phyloP scores from a whole-genome alignment of 805 yeast genomes.

The Metschnikowia reukaufii region DNA sequence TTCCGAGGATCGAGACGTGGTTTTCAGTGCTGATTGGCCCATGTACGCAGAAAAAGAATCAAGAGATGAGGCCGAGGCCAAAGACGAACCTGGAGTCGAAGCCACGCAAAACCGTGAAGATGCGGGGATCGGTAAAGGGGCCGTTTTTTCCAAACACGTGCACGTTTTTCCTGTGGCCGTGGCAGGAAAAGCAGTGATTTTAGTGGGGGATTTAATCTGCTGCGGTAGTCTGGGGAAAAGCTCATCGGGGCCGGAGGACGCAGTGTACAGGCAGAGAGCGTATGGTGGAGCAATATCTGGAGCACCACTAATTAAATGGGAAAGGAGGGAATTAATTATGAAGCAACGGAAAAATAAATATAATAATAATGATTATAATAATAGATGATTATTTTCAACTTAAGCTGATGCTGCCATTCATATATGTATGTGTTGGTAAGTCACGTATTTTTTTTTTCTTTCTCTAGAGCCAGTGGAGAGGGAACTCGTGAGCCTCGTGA shows the following conservation, averaged over 20 bases:
- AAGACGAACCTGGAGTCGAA: not conserved
- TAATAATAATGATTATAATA: no score
- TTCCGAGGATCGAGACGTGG: not conserved
- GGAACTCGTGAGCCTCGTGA: not conserved
- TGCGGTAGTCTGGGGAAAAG: constrained; percentile 13
- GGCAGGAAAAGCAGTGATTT: not conserved
- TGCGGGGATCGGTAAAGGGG: not conserved
- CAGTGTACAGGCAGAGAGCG: constrained; percentile 1
- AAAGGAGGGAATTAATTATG: no score
- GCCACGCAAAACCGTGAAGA: not conserved
- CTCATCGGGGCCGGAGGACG: constrained; percentile 23
- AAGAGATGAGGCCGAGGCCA: constrained; percentile 1
- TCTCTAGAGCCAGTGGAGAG: no score
- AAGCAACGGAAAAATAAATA: no score
- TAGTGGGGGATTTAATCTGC: not conserved
- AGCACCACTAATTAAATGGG: no score
- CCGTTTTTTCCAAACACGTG: not conserved
- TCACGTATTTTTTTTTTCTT: no score
- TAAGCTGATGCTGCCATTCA: no score
- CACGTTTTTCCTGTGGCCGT: not conserved
- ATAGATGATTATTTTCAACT: no score
- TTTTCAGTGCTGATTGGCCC: constrained; percentile 20
- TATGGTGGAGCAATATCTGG: not conserved
- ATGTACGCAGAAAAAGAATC: constrained; percentile 12
- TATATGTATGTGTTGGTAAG: no score